Evolutionary conservation across 805 yeast genomes (phyloP).

Genomic region (Brettanomyces bruxellensis): DNA sequence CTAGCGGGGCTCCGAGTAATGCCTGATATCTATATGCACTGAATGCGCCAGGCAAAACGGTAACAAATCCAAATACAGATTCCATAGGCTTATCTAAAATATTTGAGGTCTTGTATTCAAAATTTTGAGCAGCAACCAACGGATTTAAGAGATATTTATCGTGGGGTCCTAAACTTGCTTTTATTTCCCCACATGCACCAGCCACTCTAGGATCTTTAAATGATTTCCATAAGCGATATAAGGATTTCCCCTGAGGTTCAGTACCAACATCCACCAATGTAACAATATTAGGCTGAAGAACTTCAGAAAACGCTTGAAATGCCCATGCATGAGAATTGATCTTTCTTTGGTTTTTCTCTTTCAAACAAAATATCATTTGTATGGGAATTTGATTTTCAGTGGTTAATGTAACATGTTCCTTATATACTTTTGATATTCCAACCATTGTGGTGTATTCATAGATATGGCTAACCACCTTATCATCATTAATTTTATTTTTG

Average conservation of each 20-base stretch:
- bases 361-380: conserved; percentile 81
- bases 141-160: conserved; percentile 59
- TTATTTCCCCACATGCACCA: conserved; percentile 97
- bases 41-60: conserved; percentile 94
- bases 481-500: conserved; percentile 77
- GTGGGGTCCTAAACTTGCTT: conserved; percentile 64
- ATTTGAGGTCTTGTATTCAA: conserved; percentile 93
- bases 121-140: conserved; percentile 90
- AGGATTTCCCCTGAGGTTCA: conserved; percentile 74
- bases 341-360: conserved; percentile 81
- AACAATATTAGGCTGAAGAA: conserved; percentile 73
- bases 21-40: conserved; percentile 89
- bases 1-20: conserved; percentile 73
- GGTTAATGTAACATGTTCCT: conserved; percentile 53
- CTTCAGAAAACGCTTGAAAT: conserved; percentile 82
- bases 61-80: conserved; percentile 86
- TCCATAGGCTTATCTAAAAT: conserved; percentile 94
- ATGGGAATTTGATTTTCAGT: conserved; percentile 68
- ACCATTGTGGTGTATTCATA: conserved; percentile 92
- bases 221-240: conserved; percentile 84
- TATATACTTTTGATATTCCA: conserved; percentile 60
- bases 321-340: conserved; percentile 98
- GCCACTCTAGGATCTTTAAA: conserved; percentile 77
- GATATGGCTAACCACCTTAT: conserved; percentile 74
- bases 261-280: conserved; percentile 92